Conservation (phyloP, 345 rosid species). For the Salix viminalis region DNA sequence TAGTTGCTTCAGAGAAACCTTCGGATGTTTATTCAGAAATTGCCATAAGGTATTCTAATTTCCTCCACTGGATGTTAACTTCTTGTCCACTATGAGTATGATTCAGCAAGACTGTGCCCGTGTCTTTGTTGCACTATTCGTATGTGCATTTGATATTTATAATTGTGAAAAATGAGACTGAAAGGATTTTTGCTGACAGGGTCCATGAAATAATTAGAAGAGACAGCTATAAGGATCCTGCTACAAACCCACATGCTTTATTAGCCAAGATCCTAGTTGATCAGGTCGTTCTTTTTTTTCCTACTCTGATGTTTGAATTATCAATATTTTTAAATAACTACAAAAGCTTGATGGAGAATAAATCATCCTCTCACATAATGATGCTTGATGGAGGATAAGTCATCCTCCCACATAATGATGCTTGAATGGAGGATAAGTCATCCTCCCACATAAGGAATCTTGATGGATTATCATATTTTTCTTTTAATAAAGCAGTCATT, state of each 20-base stretch:
- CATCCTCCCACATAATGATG: background rate
- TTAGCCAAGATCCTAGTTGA: conserved; percentile 72
- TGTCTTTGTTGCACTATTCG: background rate
- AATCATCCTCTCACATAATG: background rate
- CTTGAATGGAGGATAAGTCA: too few relatives aligned
- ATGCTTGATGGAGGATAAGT: background rate
- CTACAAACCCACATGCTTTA: conserved; percentile 59
- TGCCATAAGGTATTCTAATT: conserved; percentile 62
- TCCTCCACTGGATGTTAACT: background rate
- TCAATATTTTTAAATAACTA: background rate
- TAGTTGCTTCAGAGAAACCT: conserved; percentile 74
- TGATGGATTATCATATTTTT: background rate
- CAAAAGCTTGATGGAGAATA: background rate
- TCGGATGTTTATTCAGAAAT: conserved; percentile 97
- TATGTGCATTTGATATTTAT: background rate
- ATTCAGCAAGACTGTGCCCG: background rate
- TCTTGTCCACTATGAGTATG: background rate
- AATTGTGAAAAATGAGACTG: conserved; percentile 3
- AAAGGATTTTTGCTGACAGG: conserved; percentile 36
- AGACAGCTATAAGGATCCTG: conserved; percentile 77
- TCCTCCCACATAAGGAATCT: background rate
- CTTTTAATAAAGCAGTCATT: background rate
- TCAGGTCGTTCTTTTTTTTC: conserved; percentile 50
- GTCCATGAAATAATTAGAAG: conserved; percentile 81
- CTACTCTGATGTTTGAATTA: conserved; percentile 4